These are phyloP conservation scores for Fusarium setosum DNA, from an alignment of 2,329 filamentous ascomycete genomes.

Conservation along the genomic window DNA sequence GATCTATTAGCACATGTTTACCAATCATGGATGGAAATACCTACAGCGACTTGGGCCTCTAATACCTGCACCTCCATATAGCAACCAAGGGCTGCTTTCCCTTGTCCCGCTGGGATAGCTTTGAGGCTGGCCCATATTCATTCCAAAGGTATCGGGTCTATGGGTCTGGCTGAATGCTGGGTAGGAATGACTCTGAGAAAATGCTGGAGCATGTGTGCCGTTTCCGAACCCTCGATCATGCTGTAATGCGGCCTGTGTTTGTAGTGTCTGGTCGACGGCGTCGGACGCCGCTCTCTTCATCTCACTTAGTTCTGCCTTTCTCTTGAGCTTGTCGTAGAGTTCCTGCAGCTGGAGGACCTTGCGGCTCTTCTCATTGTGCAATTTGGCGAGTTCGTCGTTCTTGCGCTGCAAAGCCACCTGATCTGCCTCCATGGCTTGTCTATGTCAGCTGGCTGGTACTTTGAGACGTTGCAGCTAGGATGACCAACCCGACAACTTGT, in stretches of 20 bases:
- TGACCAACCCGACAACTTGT: slow-evolving; percentile 69
- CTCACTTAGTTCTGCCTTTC: slow-evolving; percentile 64
- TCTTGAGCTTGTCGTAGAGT: slow-evolving; percentile 70
- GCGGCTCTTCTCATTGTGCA: slow-evolving; percentile 76
- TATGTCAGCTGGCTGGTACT: slow-evolving; percentile 10
- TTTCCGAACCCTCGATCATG: slow-evolving; percentile 10
- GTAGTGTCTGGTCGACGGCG: slow-evolving; percentile 46
- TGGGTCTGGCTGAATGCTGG: slow-evolving; percentile 23
- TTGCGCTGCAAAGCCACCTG: slow-evolving; percentile 74
- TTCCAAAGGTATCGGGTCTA: slow-evolving; percentile 30
- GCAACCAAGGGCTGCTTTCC: slow-evolving; percentile 35
- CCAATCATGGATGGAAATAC: neutral
- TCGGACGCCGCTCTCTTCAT: slow-evolving; percentile 66
- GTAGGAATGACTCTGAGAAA: neutral
- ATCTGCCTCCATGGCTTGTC: slow-evolving; percentile 66
- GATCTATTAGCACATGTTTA: slow-evolving; percentile 11
- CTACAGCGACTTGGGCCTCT: slow-evolving; percentile 25
- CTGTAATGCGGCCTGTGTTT: slow-evolving; percentile 25
- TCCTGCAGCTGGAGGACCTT: slow-evolving; percentile 77
- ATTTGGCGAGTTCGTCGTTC: slow-evolving; percentile 76
- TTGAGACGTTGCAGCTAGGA: neutral
- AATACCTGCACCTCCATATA: too few species aligned
- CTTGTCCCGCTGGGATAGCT: slow-evolving; percentile 12
- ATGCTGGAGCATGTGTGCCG: neutral
- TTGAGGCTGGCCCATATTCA: slow-evolving; percentile 28